A percentile compares a stretch with the other conserved stretches of the same genome.
Evolutionary conservation across 2,329 filamentous ascomycete genomes (phyloP).

Genomic region (Teratosphaeria epicoccoides): DNA sequence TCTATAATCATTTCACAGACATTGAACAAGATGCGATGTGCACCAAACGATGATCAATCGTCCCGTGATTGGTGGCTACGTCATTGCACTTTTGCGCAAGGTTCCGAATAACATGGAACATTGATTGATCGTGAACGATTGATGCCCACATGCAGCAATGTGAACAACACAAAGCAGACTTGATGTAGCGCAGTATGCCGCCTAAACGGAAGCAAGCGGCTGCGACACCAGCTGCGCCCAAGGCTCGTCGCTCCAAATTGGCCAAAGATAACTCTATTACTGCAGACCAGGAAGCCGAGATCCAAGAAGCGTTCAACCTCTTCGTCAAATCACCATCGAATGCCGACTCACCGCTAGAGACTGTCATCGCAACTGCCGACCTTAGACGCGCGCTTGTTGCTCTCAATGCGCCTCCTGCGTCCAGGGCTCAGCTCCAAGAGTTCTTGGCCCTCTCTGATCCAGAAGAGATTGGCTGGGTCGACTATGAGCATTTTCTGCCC

Average conservation of each 20-base stretch:
- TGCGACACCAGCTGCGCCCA: conserved; percentile 11
- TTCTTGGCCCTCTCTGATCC: conserved; percentile 78
- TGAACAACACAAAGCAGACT: not conserved
- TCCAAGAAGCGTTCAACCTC: conserved; percentile 77
- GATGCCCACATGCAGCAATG: not conserved
- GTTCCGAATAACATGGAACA: too few relatives aligned
- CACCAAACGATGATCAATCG: too few relatives aligned
- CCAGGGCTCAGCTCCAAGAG: conserved; percentile 57
- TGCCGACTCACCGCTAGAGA: conserved; percentile 37
- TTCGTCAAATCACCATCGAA: conserved; percentile 49
- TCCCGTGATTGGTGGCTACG: too few relatives aligned
- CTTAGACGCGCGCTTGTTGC: conserved; percentile 47
- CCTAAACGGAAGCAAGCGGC: conserved; percentile 23
- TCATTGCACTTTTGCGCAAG: too few relatives aligned
- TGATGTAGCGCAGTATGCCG: conserved; percentile 10
- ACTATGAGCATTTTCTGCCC: conserved; percentile 72
- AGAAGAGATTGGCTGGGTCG: conserved; percentile 58
- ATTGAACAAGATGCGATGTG: too few relatives aligned
- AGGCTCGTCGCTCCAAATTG: conserved; percentile 65
- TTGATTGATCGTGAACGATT: too few relatives aligned
- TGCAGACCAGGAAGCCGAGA: conserved; percentile 75
- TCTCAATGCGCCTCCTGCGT: conserved; percentile 61
- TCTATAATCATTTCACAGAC: too few relatives aligned
- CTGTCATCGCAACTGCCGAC: conserved; percentile 30
- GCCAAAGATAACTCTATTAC: conserved; percentile 85